phyloP scores from a whole-genome alignment of 805 yeast genomes.

The Citeromyces matritensis region DNA sequence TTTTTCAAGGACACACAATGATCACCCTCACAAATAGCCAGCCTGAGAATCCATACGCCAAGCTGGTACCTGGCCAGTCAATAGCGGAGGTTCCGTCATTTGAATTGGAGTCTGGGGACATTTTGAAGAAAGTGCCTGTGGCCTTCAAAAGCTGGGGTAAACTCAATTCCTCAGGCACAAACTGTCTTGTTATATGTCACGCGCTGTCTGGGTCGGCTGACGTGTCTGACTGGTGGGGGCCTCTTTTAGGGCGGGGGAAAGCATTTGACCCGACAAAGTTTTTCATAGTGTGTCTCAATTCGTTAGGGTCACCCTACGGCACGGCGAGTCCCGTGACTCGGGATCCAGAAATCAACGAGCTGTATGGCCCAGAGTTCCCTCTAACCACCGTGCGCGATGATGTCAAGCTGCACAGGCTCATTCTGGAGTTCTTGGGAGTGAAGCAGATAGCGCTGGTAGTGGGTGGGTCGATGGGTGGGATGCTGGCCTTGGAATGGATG shows the following conservation, averaged over 20 bases:
- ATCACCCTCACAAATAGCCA: no score
- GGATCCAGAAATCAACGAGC: conserved; percentile 60
- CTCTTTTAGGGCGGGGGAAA: conserved; percentile 66
- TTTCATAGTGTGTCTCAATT: conserved; percentile 77
- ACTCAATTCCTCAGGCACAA: conserved; percentile 51
- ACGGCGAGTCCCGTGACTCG: conserved; percentile 80
- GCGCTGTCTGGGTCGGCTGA: conserved; percentile 94
- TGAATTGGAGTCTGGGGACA: conserved; percentile 71
- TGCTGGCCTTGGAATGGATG: conserved; percentile 84
- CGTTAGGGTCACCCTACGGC: conserved; percentile 96
- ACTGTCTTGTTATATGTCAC: conserved; percentile 85
- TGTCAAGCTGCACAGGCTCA: conserved; percentile 59
- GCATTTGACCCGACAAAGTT: conserved; percentile 88
- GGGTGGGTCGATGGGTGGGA: conserved; percentile 99
- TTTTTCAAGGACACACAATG: no score
- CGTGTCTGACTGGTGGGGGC: conserved; percentile 99
- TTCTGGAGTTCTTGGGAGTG: conserved; percentile 73
- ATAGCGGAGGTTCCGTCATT: conserved; percentile 66
- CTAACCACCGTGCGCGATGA: conserved; percentile 90
- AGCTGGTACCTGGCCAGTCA: conserved; percentile 61
- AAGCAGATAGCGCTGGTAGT: conserved; percentile 67
- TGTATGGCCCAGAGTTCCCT: conserved; percentile 93
- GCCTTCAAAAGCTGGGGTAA: conserved; percentile 96
- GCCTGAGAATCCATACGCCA: conserved; percentile 51
- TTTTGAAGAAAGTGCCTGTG: conserved; percentile 60